phyloP scores from a whole-genome alignment of 2,329 filamentous ascomycete genomes.

The Penicillium oxalicum region DNA sequence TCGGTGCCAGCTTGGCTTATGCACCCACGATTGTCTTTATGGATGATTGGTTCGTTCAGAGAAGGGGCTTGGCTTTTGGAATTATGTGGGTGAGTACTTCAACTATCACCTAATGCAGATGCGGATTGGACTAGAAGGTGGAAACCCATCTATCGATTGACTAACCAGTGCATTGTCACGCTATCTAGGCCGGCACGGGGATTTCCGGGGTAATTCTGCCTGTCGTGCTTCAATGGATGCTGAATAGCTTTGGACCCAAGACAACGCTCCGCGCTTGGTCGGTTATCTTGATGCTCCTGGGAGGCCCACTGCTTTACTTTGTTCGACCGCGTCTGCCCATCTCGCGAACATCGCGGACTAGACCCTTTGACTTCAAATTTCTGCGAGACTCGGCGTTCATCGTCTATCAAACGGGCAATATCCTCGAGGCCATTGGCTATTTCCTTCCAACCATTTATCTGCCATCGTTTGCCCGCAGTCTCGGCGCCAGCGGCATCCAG shows the following conservation, averaged over 20 bases:
- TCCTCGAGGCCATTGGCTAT: slow-evolving; percentile 32
- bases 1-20: slow-evolving; percentile 45
- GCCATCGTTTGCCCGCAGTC: slow-evolving; percentile 32
- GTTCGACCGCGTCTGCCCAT: slow-evolving; percentile 41
- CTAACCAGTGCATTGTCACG: slow-evolving; percentile 13
- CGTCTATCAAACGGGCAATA: slow-evolving; percentile 45
- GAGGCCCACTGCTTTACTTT: slow-evolving; percentile 27
- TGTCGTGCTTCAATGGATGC: slow-evolving; percentile 40
- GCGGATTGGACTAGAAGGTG: no score
- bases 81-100: slow-evolving; percentile 34
- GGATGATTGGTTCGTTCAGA: slow-evolving; percentile 48
- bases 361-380: slow-evolving; percentile 38
- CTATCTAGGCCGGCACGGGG: slow-evolving; percentile 28
- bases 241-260: slow-evolving; percentile 40
- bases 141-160: no score
- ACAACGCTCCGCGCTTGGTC: slow-evolving; percentile 43
- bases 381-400: slow-evolving; percentile 35
- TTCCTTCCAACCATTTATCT: slow-evolving; percentile 37
- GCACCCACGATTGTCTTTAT: slow-evolving; percentile 43
- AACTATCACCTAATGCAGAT: no score
- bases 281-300: slow-evolving; percentile 23
- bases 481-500: slow-evolving; percentile 20
- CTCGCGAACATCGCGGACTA: slow-evolving; percentile 19
- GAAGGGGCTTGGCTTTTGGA: slow-evolving; percentile 41
- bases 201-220: slow-evolving; percentile 43